Percentiles rank a stretch among this genome's conserved stretches.
Evolutionary conservation across 495 filamentous ascomycete genomes (phyloP).

Genomic region (Hypoxylon rickii): DNA sequence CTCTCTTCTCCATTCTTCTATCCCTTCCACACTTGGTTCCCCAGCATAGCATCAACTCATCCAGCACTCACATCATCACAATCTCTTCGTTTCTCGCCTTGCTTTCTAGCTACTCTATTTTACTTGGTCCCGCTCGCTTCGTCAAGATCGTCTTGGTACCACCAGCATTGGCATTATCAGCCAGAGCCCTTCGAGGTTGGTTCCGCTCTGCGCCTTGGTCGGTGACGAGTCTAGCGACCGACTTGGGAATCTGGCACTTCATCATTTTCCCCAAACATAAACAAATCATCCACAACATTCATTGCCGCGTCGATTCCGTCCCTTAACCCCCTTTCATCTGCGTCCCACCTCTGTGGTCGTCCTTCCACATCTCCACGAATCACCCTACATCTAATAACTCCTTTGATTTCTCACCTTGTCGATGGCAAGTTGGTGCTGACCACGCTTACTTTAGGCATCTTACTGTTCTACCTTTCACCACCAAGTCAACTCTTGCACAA

Average conservation of each 20-base stretch:
- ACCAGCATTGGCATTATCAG: slow-evolving; percentile 44
- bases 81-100: slow-evolving; percentile 56
- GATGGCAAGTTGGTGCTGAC: slow-evolving; percentile 1
- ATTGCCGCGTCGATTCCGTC: too few species aligned
- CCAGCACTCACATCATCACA: slow-evolving; percentile 46
- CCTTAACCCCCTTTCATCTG: too few species aligned
- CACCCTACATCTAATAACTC: too few species aligned
- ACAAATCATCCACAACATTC: too few species aligned
- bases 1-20: slow-evolving; percentile 27
- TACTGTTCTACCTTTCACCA: slow-evolving; percentile 11
- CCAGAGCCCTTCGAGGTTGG: slow-evolving; percentile 34
- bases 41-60: slow-evolving; percentile 56
- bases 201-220: neutral
- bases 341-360: too few species aligned
- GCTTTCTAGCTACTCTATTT: slow-evolving; percentile 60
- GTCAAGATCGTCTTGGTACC: slow-evolving; percentile 54
- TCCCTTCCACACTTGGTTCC: slow-evolving; percentile 46
- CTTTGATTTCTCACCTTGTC: neutral
- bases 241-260: too few species aligned
- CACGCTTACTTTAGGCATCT: neutral
- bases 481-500: slow-evolving; percentile 12
- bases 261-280: too few species aligned
- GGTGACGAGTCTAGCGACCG: too few species aligned
- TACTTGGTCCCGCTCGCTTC: slow-evolving; percentile 58
- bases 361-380: too few species aligned